Base-by-base conservation (phyloP, 805 yeast genomes). In the Sugiyamaella qingdaonensis region DNA sequence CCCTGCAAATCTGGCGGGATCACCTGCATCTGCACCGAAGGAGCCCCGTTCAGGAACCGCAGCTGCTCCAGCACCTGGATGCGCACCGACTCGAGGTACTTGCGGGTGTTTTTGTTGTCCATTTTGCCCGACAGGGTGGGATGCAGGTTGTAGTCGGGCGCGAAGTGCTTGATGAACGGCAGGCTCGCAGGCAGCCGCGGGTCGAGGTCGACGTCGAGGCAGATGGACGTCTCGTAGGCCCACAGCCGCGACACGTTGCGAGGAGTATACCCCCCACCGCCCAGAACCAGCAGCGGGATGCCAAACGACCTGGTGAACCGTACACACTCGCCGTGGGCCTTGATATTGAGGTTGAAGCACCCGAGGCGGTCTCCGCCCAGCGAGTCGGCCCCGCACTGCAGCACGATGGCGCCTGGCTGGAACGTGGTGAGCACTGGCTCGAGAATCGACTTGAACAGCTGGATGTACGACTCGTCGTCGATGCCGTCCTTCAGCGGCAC, bases 241-340 rank as follows among this genome's bases (percentile, higher is more conserved):
- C 99, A 92, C 10, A 95, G 80, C 61, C 99, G 77, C 4, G 97
- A 89, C 47, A 94, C 99, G 67, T 94, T 94, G 68, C 97, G 80
- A 79, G 95, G 95, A 2, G 99, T 94, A 72, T 94, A 94, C 18
- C 99, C 99, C 61, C 99, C 99, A 48, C 99, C 99, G 39, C 99
- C 99, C 18, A 94, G 77, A 31, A 94, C 95, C 84, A 94, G 80
- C 78, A 88, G 73, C 9, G 99, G 98, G 14, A 94, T 78, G 46
- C 88, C 87, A 65, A 92, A 88, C 8, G 87, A 78, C 67, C 86
- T 87, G 49, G 91, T 89, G 70, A 81, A 92, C 61, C 85, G 83
- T 49, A 92, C 88, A 75, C 99, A 94, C 70, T 92, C 95, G 39
- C 97, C 98, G 68, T 95, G 99, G 0, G 97, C 98, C 52, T 76